Percentiles rank a stretch among this genome's conserved stretches.
Conservation (phyloP, 2,329 filamentous ascomycete species). For the Talaromyces piceae region DNA sequence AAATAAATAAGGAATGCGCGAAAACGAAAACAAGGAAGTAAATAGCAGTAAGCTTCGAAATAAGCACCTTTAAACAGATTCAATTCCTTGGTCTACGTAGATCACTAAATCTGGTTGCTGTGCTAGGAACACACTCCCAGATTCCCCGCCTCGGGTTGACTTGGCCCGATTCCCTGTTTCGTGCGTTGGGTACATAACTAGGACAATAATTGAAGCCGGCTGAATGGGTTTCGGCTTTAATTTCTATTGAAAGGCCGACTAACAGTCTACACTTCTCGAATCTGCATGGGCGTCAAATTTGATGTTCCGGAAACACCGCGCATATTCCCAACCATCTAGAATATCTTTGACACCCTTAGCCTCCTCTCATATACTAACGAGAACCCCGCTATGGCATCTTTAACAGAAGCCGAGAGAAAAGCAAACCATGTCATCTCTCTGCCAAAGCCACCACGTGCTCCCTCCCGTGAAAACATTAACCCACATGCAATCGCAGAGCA, state of each 20-base stretch:
- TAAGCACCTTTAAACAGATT: too few relatives aligned
- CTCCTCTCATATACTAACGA: background rate
- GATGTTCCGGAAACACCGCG: too few relatives aligned
- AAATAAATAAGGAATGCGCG: too few relatives aligned
- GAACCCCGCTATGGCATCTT: background rate
- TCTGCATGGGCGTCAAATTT: too few relatives aligned
- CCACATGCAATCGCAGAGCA: slow-evolving; percentile 22
- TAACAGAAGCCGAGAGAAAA: slow-evolving; percentile 8
- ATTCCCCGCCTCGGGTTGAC: background rate
- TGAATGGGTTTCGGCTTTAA: background rate
- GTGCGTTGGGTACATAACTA: background rate
- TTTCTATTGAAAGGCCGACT: background rate
- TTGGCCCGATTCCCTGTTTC: background rate
- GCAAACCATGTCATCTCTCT: slow-evolving; percentile 23
- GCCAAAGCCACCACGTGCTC: slow-evolving; percentile 17
- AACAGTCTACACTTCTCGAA: too few relatives aligned
- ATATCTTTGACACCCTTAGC: background rate
- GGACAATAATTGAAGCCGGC: background rate
- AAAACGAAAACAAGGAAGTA: too few relatives aligned
- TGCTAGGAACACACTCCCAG: background rate
- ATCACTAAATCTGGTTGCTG: background rate
- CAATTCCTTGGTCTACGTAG: too few relatives aligned
- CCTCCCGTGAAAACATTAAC: slow-evolving; percentile 12
- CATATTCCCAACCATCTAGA: too few relatives aligned
- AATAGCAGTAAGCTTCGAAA: too few relatives aligned